These are phyloP conservation scores for Cyphellophora europaea DNA, from an alignment of 2,329 filamentous ascomycete genomes.

Conservation along the genomic window DNA sequence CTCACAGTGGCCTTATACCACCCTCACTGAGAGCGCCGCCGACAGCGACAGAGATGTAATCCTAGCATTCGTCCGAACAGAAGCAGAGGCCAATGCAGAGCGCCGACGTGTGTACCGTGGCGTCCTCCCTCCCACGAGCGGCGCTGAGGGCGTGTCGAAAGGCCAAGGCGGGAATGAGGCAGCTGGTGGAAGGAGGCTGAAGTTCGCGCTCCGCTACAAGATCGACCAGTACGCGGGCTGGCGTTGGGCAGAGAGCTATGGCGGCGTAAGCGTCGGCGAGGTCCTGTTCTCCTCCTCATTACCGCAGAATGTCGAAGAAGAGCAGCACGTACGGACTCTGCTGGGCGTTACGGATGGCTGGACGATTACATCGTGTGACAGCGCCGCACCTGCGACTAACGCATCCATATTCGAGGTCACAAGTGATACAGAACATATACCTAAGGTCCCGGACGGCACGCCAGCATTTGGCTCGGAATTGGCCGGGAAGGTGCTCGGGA, in stretches of 20 bases:
- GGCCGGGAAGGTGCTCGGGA: neutral
- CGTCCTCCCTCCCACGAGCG: no score
- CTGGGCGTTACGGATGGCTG: neutral
- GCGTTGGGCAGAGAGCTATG: neutral
- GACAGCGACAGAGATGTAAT: neutral
- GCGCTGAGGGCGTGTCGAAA: no score
- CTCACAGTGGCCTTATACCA: neutral
- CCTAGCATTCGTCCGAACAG: neutral
- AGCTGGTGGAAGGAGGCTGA: neutral
- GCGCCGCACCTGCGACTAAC: no score
- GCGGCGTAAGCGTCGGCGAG: neutral
- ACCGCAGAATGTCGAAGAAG: neutral
- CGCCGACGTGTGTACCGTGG: neutral
- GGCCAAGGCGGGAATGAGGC: neutral
- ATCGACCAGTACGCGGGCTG: neutral
- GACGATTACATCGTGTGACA: no score
- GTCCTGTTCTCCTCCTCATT: neutral
- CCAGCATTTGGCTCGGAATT: neutral
- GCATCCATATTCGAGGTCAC: no score
- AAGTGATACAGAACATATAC: neutral
- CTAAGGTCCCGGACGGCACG: neutral
- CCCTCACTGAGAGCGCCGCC: neutral
- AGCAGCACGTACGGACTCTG: neutral
- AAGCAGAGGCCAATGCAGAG: neutral
- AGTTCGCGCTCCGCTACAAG: neutral